These are phyloP conservation scores for Brassica cretica DNA, from an alignment of 345 rosid species.

Conservation along the genomic window DNA sequence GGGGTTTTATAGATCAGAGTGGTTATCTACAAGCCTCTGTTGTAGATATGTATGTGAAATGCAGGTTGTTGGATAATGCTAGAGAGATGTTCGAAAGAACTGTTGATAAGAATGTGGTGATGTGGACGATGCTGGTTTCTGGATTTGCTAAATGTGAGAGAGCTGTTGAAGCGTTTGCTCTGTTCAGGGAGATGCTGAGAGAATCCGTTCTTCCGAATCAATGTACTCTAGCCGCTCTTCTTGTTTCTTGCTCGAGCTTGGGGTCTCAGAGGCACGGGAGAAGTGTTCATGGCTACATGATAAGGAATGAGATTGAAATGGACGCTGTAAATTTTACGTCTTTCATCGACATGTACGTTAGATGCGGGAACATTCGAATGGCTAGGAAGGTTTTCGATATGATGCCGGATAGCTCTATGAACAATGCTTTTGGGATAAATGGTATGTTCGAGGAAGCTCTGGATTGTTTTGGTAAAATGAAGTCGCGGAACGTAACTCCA, in stretches of 20 bases:
- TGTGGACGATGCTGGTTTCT: conserved; percentile 58
- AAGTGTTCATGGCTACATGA: conserved; percentile 52
- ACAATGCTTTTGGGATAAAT: conserved; percentile 58
- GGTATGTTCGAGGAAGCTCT: conserved; percentile 52
- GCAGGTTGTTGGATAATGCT: conserved; percentile 42
- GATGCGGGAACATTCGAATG: conserved; percentile 45
- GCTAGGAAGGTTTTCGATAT: conserved; percentile 41
- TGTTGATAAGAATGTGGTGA: conserved; percentile 49
- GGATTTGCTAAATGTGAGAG: conserved; percentile 51
- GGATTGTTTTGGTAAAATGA: conserved; percentile 48
- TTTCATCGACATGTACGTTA: conserved; percentile 59
- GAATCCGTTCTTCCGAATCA: conserved; percentile 47
- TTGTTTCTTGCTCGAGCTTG: conserved; percentile 52
- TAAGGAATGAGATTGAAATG: conserved; percentile 46
- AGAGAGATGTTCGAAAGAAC: conserved; percentile 42
- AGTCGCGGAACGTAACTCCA: conserved; percentile 38
- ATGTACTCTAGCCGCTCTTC: conserved; percentile 46
- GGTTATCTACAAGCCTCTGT: conserved; percentile 44
- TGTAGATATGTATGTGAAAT: conserved; percentile 56
- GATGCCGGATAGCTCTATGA: conserved; percentile 56
- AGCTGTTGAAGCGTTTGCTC: conserved; percentile 44
- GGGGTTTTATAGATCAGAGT: conserved; percentile 36
- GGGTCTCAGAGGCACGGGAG: conserved; percentile 52
- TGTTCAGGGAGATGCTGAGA: conserved; percentile 56
- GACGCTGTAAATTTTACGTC: conserved; percentile 45